Evolutionary conservation across 2,329 filamentous ascomycete genomes (phyloP).

Genomic region (Helicocarpus griseus): DNA sequence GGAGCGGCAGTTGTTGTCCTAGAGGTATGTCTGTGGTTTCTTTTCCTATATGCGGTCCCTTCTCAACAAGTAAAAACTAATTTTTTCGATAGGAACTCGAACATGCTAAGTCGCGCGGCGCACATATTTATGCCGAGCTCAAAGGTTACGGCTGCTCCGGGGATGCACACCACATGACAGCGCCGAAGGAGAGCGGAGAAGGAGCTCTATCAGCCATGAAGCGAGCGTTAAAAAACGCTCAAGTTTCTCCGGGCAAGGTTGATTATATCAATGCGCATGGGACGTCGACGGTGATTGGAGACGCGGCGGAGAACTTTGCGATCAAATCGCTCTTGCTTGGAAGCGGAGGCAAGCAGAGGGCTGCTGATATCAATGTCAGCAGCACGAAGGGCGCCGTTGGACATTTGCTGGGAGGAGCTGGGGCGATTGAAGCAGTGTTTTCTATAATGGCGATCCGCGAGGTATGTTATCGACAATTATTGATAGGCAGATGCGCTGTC

Average conservation of each 20-base stretch:
- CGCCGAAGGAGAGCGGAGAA: slow-evolving; percentile 69
- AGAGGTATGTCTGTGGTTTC: slow-evolving; percentile 44
- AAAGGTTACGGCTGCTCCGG: slow-evolving; percentile 82
- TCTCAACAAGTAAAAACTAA: too few species aligned
- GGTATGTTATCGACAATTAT: slow-evolving; percentile 41
- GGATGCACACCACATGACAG: slow-evolving; percentile 90
- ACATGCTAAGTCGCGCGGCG: slow-evolving; percentile 70
- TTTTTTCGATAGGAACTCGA: slow-evolving; percentile 55
- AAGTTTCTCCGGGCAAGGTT: slow-evolving; percentile 57
- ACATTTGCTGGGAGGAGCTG: slow-evolving; percentile 83
- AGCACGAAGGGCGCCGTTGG: slow-evolving; percentile 91
- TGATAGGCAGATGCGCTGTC: neutral
- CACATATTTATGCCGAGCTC: slow-evolving; percentile 78
- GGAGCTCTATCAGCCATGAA: slow-evolving; percentile 82
- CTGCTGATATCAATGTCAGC: slow-evolving; percentile 67
- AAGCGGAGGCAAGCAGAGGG: slow-evolving; percentile 52
- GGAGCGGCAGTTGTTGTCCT: slow-evolving; percentile 80
- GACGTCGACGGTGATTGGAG: slow-evolving; percentile 76
- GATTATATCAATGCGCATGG: slow-evolving; percentile 96
- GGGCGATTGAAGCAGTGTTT: slow-evolving; percentile 83
- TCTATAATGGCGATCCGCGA: slow-evolving; percentile 68
- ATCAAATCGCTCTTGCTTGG: slow-evolving; percentile 70
- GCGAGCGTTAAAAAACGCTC: slow-evolving; percentile 64
- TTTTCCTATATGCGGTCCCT: neutral
- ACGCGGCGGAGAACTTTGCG: slow-evolving; percentile 76